Base-by-base conservation (phyloP, 2,329 filamentous ascomycete species). In the Colletotrichum plurivorum region DNA sequence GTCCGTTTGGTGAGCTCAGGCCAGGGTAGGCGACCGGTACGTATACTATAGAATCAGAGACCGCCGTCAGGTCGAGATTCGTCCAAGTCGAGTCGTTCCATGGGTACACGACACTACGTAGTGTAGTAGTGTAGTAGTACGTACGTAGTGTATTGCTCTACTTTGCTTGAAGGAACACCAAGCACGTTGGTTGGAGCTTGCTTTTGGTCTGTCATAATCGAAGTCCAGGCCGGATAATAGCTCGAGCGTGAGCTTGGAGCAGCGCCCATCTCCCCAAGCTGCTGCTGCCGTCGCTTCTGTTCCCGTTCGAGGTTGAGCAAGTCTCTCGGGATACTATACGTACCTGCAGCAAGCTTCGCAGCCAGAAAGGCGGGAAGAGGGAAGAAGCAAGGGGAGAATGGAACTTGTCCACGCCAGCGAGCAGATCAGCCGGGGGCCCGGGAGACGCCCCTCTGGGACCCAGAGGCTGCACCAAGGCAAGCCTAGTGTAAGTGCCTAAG, bases 351-450 rank as follows among this genome's bases (percentile, higher is more conserved):
- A 36, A 36, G 45, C n/a, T 48, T 43, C 41, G 13, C 41, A 43
- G 41, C n/a, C 10, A 8, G 41, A 18, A 45, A 68, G 36, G 20
- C 45, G 41, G 54, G 36, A 69, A 65, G 48, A 59, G 48, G 53
- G 36, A 67, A 62, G 20, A 51, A 49, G 41, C 49, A 46, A 55
- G 31, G 57, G 56, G 43, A 55, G n/a, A 25, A 67, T 51, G 52
- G 60, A 58, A 57, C 63, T 52, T 67, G 39, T 43, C 61, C 65
- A 65, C 61, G 65, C 65, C 61, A 57, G 39, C 53, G 25, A 59
- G 66, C 65, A 45, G 61, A 69, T 65, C 54, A 65, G 55, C 66
- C 49, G 20, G 66, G 65, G 43, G 31, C 12, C 22, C 20, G 48
- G 61, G 43, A 55, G 25, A 48, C 60, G 61, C 66, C 61, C 55